Evolutionary conservation across 768 basidiomycete genomes (phyloP), one percentile per base, ranked within the genome.

Genomic region (Phlebiopsis flavidoalba): DNA sequence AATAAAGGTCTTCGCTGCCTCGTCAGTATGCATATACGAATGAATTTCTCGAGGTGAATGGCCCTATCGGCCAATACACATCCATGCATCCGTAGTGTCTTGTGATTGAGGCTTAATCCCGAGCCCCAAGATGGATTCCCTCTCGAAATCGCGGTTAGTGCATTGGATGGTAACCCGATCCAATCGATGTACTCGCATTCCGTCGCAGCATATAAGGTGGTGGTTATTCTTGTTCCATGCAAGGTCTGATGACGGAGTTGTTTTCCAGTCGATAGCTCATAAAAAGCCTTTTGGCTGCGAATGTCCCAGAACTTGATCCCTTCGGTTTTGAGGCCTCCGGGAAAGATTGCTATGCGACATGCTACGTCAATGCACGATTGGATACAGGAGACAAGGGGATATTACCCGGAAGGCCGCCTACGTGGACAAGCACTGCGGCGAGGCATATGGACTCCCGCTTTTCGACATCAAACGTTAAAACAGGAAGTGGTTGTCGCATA

Each of bases 201-300:
- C 8, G 53, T 53, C 7, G 35, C 24, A 7, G 53, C 53, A 21
- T 37, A 53, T 8, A 53, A 36, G 11, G 53, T 53, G 17, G 53
- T 36, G 52, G 5, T 37, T 12, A 7, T 5, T 31, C 17, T 19
- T 8, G 35, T 21, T 11, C 53, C 53, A 53, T 8, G 53, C 53
- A 3, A 53, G 31, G 8, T 5, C 10, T n/a, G 6, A 15, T 4
- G 26, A 53, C 53, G 2, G 57, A 35, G 60, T 79, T 81, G 63
- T 80, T 81, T 5, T 31, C 79, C 79, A 4, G 78, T 78, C 1
- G 76, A 69, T 17, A 80, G 70, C 57, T 80, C 78, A 62, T 79
- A 80, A 1, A 78, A 68, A 5, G 67, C 52, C 14, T 63, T 64
- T 14, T 65, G 67, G 0, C 74, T 73, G 37, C 78, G 76, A 12